A percentile compares a stretch with the other conserved stretches of the same genome.
Evolutionary conservation across 2,329 filamentous ascomycete species (phyloP).

Genomic region (Aspergillus sp.): DNA sequence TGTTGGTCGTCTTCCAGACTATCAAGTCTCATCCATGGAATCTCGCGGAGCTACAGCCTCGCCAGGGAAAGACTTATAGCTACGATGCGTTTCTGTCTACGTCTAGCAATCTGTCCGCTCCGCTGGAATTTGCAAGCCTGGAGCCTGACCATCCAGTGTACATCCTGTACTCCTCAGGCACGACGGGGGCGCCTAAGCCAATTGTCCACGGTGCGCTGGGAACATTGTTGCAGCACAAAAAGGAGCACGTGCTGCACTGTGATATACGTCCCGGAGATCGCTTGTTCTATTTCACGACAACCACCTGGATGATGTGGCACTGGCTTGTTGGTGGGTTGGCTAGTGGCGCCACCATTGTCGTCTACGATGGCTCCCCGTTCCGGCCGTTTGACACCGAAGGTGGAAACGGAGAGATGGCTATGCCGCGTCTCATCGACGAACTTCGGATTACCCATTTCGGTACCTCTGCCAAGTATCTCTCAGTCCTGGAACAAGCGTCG

Average conservation of each 20-base stretch:
- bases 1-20: conserved; percentile 67
- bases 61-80: conserved; percentile 31
- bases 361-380: conserved; percentile 93
- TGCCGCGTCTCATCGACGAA: conserved; percentile 73
- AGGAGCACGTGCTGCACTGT: conserved; percentile 83
- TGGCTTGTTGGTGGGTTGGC: conserved; percentile 86
- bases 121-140: conserved; percentile 64
- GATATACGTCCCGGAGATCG: conserved; percentile 65
- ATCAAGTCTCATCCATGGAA: conserved; percentile 38
- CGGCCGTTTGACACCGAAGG: conserved; percentile 51
- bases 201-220: conserved; percentile 89
- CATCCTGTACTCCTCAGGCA: conserved; percentile 88
- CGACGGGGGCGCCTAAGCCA: conserved; percentile 78
- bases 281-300: conserved; percentile 90
- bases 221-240: conserved; percentile 92
- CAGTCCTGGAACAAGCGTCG: conserved; percentile 72
- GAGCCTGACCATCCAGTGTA: conserved; percentile 83
- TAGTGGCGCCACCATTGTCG: conserved; percentile 69
- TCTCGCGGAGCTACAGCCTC: conserved; percentile 24
- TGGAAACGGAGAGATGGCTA: conserved; percentile 63
- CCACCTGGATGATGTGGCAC: conserved; percentile 99
- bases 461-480: conserved; percentile 89
- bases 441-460: conserved; percentile 86
- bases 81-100: conserved; percentile 41
- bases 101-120: conserved; percentile 29